Percentiles rank a stretch among this genome's conserved stretches.
These are phyloP conservation scores for Sporothrix pallida DNA, from an alignment of 2,329 filamentous ascomycete genomes.

Conservation along the genomic window DNA sequence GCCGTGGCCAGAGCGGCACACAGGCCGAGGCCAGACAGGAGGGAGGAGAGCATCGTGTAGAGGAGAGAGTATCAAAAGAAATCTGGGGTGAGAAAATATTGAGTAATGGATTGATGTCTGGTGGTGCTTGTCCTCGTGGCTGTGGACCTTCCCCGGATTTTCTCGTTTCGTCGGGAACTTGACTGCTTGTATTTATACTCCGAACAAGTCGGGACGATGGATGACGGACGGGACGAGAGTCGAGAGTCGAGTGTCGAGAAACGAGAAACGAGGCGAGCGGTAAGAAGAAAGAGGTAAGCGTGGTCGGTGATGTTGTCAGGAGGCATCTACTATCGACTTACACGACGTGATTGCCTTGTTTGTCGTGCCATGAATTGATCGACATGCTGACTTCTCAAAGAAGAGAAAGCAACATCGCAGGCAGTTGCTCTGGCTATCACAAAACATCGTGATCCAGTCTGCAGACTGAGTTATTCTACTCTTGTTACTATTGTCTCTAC, in stretches of 20 bases:
- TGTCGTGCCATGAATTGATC: not conserved
- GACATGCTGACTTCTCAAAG: conserved; percentile 1
- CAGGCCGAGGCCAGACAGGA: not conserved
- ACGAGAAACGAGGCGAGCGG: too few species aligned
- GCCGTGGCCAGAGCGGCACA: not conserved
- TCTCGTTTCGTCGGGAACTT: not conserved
- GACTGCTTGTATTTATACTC: conserved; percentile 8
- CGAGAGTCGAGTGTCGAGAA: too few species aligned
- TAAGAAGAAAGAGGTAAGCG: too few species aligned
- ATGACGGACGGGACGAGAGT: too few species aligned
- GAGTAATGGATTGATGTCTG: not conserved
- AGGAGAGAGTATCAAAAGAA: not conserved
- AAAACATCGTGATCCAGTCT: not conserved
- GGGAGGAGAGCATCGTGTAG: not conserved
- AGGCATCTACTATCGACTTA: not conserved
- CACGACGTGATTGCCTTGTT: not conserved
- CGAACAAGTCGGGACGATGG: not conserved
- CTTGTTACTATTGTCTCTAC: not conserved
- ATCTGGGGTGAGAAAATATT: too few species aligned
- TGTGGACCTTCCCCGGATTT: conserved; percentile 15
- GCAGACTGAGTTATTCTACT: not conserved
- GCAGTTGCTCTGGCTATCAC: not conserved
- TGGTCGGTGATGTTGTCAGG: too few species aligned
- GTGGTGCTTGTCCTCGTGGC: not conserved
- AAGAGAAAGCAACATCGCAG: not conserved